Conservation (phyloP, 1,284 basidiomycete species). For the Ganoderma resinaceum region DNA sequence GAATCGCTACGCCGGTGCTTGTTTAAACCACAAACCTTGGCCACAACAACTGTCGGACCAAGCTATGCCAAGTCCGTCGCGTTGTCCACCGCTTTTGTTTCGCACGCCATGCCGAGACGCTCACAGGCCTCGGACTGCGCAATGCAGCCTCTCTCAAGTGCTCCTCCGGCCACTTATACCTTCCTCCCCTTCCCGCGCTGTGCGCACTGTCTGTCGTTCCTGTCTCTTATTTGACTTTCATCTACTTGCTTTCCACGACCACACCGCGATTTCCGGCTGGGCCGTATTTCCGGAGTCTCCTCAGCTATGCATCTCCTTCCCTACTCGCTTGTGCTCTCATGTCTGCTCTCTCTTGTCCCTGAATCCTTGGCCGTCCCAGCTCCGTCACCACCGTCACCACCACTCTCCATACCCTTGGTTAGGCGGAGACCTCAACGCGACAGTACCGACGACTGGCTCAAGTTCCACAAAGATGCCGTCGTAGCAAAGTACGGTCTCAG, state of each 20-base stretch:
- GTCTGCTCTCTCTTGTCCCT: constrained; percentile 30
- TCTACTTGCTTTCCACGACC: constrained; percentile 13
- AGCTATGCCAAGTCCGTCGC: background rate
- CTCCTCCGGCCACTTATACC: constrained; percentile 9
- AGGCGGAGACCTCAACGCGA: constrained; percentile 26
- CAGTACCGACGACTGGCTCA: constrained; percentile 28
- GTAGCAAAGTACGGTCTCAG: constrained; percentile 38
- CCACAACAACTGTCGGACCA: background rate
- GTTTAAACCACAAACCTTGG: background rate
- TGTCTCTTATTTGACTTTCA: constrained; percentile 17
- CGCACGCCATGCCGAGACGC: background rate
- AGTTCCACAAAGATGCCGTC: constrained; percentile 33
- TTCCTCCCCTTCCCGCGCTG: constrained; percentile 29
- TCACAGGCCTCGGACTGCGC: constrained; percentile 4
- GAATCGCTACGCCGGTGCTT: background rate
- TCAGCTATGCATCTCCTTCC: constrained; percentile 31
- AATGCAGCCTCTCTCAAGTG: background rate
- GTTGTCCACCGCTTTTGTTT: background rate
- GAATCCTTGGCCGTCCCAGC: constrained; percentile 32
- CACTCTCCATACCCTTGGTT: constrained; percentile 32
- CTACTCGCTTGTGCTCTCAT: constrained; percentile 34
- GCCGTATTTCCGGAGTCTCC: background rate
- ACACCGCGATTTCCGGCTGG: constrained; percentile 4
- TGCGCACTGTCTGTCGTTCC: constrained; percentile 23
- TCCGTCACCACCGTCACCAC: constrained; percentile 13